Percentiles rank a stretch among this genome's conserved stretches.
phyloP scores from a whole-genome alignment of 306 rosid genomes.

The Fragaria ananassa region DNA sequence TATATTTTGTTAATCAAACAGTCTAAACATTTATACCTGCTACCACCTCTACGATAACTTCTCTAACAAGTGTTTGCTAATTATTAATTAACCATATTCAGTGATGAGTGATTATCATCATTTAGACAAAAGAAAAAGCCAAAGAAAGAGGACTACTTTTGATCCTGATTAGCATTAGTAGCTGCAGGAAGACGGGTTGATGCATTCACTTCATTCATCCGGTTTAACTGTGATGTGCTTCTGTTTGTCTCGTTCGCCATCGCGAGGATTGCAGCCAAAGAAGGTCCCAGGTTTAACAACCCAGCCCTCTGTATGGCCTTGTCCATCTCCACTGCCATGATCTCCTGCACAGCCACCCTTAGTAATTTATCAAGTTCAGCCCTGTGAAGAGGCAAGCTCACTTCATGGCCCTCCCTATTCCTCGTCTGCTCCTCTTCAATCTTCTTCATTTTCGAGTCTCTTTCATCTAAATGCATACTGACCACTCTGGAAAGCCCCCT shows the following conservation, averaged over 20 bases:
- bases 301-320: neutral
- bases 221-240: neutral
- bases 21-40: no score
- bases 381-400: neutral
- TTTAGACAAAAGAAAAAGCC: no score
- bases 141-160: no score
- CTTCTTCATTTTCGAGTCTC: neutral
- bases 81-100: no score
- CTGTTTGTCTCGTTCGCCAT: neutral
- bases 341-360: neutral
- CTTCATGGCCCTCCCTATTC: neutral
- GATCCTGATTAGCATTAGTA: neutral
- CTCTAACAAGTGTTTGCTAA: no score
- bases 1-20: no score
- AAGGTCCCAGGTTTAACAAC: neutral
- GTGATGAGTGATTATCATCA: no score
- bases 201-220: neutral
- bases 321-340: neutral
- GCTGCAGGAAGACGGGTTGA: neutral
- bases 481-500: neutral
- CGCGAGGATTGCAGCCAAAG: neutral
- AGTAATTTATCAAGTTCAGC: neutral
- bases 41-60: no score
- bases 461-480: neutral
- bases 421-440: neutral